Evolutionary conservation across 2,329 filamentous ascomycete genomes (phyloP).

Genomic region (Sporothrix euskadiensis): DNA sequence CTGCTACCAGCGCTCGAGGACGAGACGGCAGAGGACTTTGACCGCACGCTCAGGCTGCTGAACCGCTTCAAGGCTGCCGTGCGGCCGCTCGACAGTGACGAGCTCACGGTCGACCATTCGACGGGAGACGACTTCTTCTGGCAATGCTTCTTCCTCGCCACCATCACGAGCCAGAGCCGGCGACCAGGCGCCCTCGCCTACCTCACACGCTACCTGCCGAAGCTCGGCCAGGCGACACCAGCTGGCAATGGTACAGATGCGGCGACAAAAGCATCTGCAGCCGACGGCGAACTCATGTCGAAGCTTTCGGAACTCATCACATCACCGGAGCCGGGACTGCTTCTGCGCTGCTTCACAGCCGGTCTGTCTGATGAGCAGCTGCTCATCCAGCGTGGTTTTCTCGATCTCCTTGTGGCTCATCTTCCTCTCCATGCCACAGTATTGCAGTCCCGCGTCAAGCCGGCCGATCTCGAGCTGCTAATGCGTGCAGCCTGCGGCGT

Average conservation of each 20-base stretch:
- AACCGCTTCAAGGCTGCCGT: conserved; percentile 74
- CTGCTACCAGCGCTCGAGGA: conserved; percentile 90
- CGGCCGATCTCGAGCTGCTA: conserved; percentile 76
- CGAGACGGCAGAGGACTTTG: conserved; percentile 96
- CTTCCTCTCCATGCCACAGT: conserved; percentile 81
- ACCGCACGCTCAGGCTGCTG: conserved; percentile 76
- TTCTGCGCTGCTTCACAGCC: conserved; percentile 88
- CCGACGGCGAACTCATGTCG: conserved; percentile 50
- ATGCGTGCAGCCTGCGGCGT: conserved; percentile 83
- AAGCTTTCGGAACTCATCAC: conserved; percentile 68
- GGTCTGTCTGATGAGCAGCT: conserved; percentile 85
- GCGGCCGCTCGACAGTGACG: conserved; percentile 54
- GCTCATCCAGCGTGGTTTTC: conserved; percentile 88
- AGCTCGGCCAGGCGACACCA: conserved; percentile 53
- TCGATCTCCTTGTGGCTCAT: conserved; percentile 89
- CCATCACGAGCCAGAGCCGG: conserved; percentile 83
- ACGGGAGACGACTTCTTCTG: conserved; percentile 87
- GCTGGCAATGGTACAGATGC: conserved; percentile 36
- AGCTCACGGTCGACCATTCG: conserved; percentile 54
- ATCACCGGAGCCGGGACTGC: conserved; percentile 84
- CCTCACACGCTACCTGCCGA: conserved; percentile 75
- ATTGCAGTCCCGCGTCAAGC: conserved; percentile 71
- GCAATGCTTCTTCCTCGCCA: conserved; percentile 94
- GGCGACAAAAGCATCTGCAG: conserved; percentile 33
- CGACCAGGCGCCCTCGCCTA: conserved; percentile 87